Conservation (phyloP, 495 filamentous ascomycete genomes). For the Ascodesmis nigricans region DNA sequence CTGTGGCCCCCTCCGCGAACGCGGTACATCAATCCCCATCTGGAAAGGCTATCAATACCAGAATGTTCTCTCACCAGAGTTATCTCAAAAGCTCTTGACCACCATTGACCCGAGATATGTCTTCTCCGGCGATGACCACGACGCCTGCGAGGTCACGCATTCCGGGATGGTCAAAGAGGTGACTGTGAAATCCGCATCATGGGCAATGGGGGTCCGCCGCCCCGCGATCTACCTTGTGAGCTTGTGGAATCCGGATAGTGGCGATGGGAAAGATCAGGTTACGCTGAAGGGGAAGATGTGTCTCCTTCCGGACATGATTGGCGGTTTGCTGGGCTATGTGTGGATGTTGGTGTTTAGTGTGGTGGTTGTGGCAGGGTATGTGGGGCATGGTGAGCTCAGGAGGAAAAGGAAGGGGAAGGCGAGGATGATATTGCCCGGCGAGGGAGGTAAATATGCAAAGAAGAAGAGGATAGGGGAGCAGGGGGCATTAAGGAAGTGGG, state of each 20-base stretch:
- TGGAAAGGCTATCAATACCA: slow-evolving; percentile 80
- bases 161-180: slow-evolving; percentile 55
- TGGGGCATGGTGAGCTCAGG: too few species aligned
- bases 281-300: too few species aligned
- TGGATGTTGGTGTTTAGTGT: too few species aligned
- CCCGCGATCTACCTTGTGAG: slow-evolving; percentile 78
- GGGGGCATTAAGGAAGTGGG: too few species aligned
- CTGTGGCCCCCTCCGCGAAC: slow-evolving; percentile 77
- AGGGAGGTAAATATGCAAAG: too few species aligned
- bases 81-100: slow-evolving; percentile 50
- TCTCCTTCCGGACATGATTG: too few species aligned
- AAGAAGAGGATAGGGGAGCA: too few species aligned
- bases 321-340: too few species aligned
- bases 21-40: slow-evolving; percentile 55
- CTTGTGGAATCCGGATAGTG: slow-evolving; percentile 73
- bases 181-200: slow-evolving; percentile 80
- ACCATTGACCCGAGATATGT: slow-evolving; percentile 52
- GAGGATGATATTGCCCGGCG: too few species aligned
- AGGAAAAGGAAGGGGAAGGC: too few species aligned
- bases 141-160: slow-evolving; percentile 84
- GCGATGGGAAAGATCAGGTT: slow-evolving; percentile 3
- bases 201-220: slow-evolving; percentile 86
- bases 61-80: slow-evolving; percentile 57
- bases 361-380: too few species aligned
- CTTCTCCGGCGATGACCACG: slow-evolving; percentile 94